Base-by-base conservation (phyloP, 2,329 filamentous ascomycete species). In the Aspergillus pseudotamarii region DNA sequence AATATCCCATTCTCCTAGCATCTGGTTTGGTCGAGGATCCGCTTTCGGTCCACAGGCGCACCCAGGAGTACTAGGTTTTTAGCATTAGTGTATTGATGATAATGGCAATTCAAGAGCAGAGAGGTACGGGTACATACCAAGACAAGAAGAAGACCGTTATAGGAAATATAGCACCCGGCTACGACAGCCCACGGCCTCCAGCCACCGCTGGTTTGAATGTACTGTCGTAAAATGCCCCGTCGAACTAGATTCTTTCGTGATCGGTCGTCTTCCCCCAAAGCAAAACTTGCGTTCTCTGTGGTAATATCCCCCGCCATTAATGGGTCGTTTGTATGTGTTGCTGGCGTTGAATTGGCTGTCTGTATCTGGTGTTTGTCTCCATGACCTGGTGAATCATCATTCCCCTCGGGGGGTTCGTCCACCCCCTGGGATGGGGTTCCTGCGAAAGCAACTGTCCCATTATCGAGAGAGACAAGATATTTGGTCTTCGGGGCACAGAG, bases 401-500 rank as follows among this genome's bases (percentile, higher is more conserved):
- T 55, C 34, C 2, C 21, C 23, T 46, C 34, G 1, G 8, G 21
- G n/a, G 30, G 23, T 5, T 21, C 21, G 1, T 4, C 19, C 32
- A 30, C 6, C 12, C 16, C 12, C 38, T 12, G 12, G 14, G 48
- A n/a, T 14, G 21, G 41, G 26, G 1, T 19, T 26, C 38, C 41
- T 16, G 59, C 51, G 19, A 43, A 50, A 6, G 14, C 16, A 1
- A 61, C n/a, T 1, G 53, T 34, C 6, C 53, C 59, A 41, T 54
- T 48, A 6, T 50, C 38, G 23, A 61, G 53, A 41, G 16, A 23
- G 19, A 61, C 53, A 21, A 61, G 1, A 68, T 90, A 93, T 71
- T 89, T 89, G 21, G 91, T 86, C 74, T 85, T 86, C 8, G 89
- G 81, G 64, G 89, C 83, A 65, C 88, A 89, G 2, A 93, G 82